phyloP scores from a whole-genome alignment of 176 grass and related monocot species.

The Pontederia crassipes region DNA sequence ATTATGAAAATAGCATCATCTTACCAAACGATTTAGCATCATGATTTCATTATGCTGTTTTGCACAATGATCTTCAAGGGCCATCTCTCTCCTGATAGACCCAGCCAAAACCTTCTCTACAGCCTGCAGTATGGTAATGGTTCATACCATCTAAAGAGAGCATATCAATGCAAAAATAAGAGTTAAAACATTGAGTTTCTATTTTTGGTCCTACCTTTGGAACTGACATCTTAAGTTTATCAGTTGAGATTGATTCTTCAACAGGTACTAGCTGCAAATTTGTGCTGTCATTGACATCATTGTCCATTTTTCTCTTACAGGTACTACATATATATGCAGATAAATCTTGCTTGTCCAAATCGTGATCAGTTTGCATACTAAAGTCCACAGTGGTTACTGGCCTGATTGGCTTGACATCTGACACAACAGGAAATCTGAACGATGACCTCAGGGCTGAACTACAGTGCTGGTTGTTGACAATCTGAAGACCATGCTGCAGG shows the following conservation, averaged over 20 bases:
- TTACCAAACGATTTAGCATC: conserved; percentile 79
- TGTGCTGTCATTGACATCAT: conserved; percentile 34
- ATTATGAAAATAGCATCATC: conserved; percentile 10
- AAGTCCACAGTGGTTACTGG: conserved; percentile 57
- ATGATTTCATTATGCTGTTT: conserved; percentile 80
- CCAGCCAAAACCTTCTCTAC: conserved; percentile 85
- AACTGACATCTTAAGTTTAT: conserved; percentile 50
- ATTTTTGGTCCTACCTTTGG: conserved; percentile 44
- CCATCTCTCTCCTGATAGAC: conserved; percentile 94
- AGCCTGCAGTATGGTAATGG: conserved; percentile 30
- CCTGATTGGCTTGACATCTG: conserved; percentile 40
- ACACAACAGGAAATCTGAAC: conserved; percentile 55
- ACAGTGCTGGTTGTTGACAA: conserved; percentile 56
- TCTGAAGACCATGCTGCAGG: conserved; percentile 74
- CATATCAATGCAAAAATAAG: neutral
- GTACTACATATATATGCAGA: conserved; percentile 34
- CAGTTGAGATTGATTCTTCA: conserved; percentile 34
- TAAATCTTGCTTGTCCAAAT: conserved; percentile 45
- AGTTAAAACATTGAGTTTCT: neutral
- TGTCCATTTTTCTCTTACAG: conserved; percentile 26
- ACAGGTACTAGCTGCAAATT: conserved; percentile 50
- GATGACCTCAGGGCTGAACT: conserved; percentile 61
- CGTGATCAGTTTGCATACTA: conserved; percentile 63
- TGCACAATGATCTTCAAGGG: conserved; percentile 66
- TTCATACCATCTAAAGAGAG: neutral